Conservation (phyloP, 176 grass and related monocot genomes). For the Triticum timopheevii region DNA sequence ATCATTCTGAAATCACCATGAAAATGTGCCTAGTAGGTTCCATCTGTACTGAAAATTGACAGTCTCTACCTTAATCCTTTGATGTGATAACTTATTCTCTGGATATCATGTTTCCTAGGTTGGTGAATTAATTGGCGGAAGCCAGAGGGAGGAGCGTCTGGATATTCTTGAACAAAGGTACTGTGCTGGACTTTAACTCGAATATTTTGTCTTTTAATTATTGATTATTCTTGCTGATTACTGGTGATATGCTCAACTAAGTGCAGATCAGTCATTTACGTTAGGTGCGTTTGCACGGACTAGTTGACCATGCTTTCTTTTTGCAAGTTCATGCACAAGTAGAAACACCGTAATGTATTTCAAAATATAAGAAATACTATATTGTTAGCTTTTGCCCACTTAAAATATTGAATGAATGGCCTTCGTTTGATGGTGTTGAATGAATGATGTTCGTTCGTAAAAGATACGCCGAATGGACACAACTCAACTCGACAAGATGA, state of each 20-base stretch:
- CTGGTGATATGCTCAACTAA: neutral
- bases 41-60: neutral
- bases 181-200: neutral
- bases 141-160: conserved; percentile 88
- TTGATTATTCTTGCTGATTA: neutral
- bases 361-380: neutral
- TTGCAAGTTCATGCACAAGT: neutral
- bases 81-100: conserved; percentile 10
- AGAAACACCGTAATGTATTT: neutral
- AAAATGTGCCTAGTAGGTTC: neutral
- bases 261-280: neutral
- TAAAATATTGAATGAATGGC: neutral
- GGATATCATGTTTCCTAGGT: conserved; percentile 53
- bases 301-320: neutral
- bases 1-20: neutral
- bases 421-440: neutral
- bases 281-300: neutral
- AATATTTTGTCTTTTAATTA: neutral
- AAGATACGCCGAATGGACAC: too few relatives aligned
- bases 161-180: conserved; percentile 77
- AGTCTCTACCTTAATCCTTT: neutral
- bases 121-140: conserved; percentile 90
- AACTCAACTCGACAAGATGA: too few relatives aligned
- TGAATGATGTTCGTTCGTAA: too few relatives aligned
- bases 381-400: neutral